Conservation (phyloP, 202 grass and related monocot species). For the Dendrocalamus latiflorus region DNA sequence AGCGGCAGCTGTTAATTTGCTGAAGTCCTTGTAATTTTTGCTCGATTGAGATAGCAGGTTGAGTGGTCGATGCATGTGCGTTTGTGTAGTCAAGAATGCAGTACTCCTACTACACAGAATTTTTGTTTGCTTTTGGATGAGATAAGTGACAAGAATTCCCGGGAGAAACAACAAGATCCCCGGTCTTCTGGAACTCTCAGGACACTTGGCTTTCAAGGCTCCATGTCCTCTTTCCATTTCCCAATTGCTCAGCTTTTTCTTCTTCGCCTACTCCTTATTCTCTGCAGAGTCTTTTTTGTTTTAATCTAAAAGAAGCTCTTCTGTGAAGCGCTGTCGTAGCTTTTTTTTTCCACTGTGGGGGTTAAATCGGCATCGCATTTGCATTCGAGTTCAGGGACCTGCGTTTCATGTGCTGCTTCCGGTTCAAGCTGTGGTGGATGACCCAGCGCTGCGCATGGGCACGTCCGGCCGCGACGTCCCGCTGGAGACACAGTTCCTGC, state of each 20-base stretch:
- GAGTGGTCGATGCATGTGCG: not conserved
- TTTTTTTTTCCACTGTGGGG: not conserved
- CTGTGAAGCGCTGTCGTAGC: not conserved
- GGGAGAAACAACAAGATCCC: too few relatives aligned
- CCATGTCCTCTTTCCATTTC: too few relatives aligned
- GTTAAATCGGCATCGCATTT: not conserved
- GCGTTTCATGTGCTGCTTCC: slow-evolving; percentile 57
- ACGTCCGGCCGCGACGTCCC: slow-evolving; percentile 43
- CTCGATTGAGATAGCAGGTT: too few relatives aligned
- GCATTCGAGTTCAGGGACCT: slow-evolving; percentile 18
- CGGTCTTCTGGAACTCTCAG: too few relatives aligned
- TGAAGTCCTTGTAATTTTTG: not conserved
- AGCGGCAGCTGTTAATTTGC: too few relatives aligned
- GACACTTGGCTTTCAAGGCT: too few relatives aligned
- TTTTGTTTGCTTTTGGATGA: not conserved
- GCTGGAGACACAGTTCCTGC: slow-evolving; percentile 62
- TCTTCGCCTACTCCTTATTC: too few relatives aligned
- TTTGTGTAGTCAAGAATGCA: not conserved
- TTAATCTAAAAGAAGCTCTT: not conserved
- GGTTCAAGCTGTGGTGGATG: slow-evolving; percentile 72
- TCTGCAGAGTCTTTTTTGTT: too few relatives aligned
- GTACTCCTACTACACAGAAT: too few relatives aligned
- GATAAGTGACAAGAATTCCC: too few relatives aligned
- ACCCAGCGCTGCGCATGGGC: slow-evolving; percentile 57
- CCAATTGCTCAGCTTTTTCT: too few relatives aligned